A percentile compares a stretch with the other conserved stretches of the same genome.
Evolutionary conservation across 805 yeast genomes (phyloP).

Genomic region (Zygosaccharomyces bailii): DNA sequence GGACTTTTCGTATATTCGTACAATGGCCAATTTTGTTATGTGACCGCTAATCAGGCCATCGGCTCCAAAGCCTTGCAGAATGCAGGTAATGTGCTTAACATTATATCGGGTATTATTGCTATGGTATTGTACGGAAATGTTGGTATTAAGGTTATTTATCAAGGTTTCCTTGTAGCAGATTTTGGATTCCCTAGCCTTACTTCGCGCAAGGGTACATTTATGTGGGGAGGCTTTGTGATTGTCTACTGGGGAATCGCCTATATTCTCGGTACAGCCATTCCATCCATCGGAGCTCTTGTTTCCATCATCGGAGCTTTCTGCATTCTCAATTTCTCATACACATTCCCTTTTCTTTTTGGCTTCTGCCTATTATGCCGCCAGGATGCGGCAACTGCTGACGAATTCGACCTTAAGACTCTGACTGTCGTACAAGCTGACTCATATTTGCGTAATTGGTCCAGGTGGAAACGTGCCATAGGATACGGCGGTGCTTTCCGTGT

Average conservation of each 20-base stretch:
- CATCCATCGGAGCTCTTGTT: slow-evolving; percentile 40
- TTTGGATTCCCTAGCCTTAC: slow-evolving; percentile 35
- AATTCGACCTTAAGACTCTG: slow-evolving; percentile 27
- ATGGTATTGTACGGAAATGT: slow-evolving; percentile 46
- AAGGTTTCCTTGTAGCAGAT: slow-evolving; percentile 37
- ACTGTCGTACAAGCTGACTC: slow-evolving; percentile 15
- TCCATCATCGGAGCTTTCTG: slow-evolving; percentile 43
- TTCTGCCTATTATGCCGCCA: slow-evolving; percentile 25
- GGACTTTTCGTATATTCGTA: slow-evolving; percentile 44
- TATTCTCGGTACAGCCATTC: slow-evolving; percentile 44
- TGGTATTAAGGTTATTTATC: slow-evolving; percentile 45
- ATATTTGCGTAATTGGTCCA: slow-evolving; percentile 24
- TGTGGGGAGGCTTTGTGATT: slow-evolving; percentile 39
- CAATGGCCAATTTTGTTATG: slow-evolving; percentile 45
- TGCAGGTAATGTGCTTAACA: slow-evolving; percentile 37
- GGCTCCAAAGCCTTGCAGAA: slow-evolving; percentile 38
- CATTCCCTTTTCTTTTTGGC: slow-evolving; percentile 38
- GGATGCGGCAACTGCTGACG: slow-evolving; percentile 34
- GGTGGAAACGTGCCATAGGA: slow-evolving; percentile 36
- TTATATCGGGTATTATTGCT: slow-evolving; percentile 43
- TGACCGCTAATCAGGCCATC: slow-evolving; percentile 46
- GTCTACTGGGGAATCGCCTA: slow-evolving; percentile 45
- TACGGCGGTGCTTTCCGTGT: slow-evolving; percentile 24
- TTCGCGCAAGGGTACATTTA: slow-evolving; percentile 35
- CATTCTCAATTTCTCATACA: slow-evolving; percentile 45